Evolutionary conservation across 1,284 basidiomycete genomes (phyloP).

Genomic region (Tilletia setariae): DNA sequence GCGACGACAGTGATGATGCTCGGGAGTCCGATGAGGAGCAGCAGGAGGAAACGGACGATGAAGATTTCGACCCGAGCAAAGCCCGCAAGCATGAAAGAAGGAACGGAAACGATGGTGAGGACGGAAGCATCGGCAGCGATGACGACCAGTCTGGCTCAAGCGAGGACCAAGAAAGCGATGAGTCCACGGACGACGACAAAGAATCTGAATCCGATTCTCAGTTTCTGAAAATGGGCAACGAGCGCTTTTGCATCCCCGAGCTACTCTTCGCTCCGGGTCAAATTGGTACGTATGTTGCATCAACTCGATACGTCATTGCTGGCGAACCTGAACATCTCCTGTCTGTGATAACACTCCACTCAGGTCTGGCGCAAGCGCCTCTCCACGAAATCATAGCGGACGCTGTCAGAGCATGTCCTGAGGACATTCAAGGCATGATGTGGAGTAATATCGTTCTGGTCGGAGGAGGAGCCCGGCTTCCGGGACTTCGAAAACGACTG

Average conservation of each 20-base stretch:
- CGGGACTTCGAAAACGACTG: conserved; percentile 73
- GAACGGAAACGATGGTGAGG: conserved; percentile 9
- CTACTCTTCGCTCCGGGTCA: conserved; percentile 81
- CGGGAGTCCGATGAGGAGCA: neutral
- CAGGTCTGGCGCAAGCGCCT: conserved; percentile 77
- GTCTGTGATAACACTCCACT: neutral
- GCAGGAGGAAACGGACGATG: conserved; percentile 5
- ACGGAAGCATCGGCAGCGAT: neutral
- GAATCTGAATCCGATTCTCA: conserved; percentile 56
- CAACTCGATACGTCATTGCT: too few species aligned
- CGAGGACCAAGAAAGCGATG: conserved; percentile 1
- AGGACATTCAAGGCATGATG: conserved; percentile 76
- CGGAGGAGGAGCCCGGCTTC: conserved; percentile 75
- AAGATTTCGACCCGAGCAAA: neutral
- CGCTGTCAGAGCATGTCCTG: conserved; percentile 65
- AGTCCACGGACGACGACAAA: conserved; percentile 5
- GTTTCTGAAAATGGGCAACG: conserved; percentile 78
- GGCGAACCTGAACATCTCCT: neutral
- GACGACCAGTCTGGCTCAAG: neutral
- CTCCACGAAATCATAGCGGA: conserved; percentile 71
- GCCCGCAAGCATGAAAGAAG: neutral
- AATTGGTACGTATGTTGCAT: conserved; percentile 63
- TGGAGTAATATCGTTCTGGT: conserved; percentile 88
- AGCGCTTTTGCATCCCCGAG: conserved; percentile 84
- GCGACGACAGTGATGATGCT: conserved; percentile 18